Base-by-base conservation (phyloP, 177 flowering plant genomes). In the Tripterygium wilfordii region DNA sequence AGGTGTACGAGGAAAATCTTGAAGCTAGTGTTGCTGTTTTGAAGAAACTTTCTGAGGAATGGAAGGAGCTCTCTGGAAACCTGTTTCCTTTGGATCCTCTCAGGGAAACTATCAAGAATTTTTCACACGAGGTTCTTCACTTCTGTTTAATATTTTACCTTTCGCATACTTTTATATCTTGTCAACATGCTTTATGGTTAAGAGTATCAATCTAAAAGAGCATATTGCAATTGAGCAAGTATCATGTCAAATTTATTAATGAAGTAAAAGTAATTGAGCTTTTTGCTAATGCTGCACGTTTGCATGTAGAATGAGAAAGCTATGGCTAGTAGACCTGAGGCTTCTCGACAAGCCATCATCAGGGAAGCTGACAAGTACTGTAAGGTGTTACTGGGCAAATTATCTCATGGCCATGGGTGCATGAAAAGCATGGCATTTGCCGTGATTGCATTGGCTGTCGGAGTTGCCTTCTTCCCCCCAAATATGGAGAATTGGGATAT, bases 111-210 rank as follows among this genome's bases (percentile, higher is more conserved):
- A 54, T 92, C 12, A 77, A 69, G 61, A 70, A 58, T 56, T 76
- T 88, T 51, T 73, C 66, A 68, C 70, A 57, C 16, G 68, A 79
- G 96, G 98, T n/a, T n/a, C n/a, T n/a, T n/a, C n/a, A n/a, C n/a
- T n/a, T n/a, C n/a, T n/a, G n/a, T n/a, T n/a, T n/a, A n/a, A n/a
- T n/a, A n/a, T n/a, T n/a, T n/a, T n/a, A n/a, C n/a, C n/a, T n/a
- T n/a, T n/a, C n/a, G n/a, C n/a, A n/a, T n/a, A n/a, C n/a, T n/a
- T n/a, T n/a, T n/a, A n/a, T n/a, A n/a, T n/a, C n/a, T n/a, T n/a
- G n/a, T n/a, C n/a, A n/a, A n/a, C n/a, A n/a, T n/a, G n/a, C n/a
- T n/a, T n/a, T n/a, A n/a, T n/a, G n/a, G n/a, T n/a, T n/a, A n/a
- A n/a, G n/a, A n/a, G n/a, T n/a, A n/a, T n/a, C n/a, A n/a, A n/a